These are phyloP conservation scores for Schwanniomyces sp. DNA, from an alignment of 805 yeast species.

Conservation along the genomic window DNA sequence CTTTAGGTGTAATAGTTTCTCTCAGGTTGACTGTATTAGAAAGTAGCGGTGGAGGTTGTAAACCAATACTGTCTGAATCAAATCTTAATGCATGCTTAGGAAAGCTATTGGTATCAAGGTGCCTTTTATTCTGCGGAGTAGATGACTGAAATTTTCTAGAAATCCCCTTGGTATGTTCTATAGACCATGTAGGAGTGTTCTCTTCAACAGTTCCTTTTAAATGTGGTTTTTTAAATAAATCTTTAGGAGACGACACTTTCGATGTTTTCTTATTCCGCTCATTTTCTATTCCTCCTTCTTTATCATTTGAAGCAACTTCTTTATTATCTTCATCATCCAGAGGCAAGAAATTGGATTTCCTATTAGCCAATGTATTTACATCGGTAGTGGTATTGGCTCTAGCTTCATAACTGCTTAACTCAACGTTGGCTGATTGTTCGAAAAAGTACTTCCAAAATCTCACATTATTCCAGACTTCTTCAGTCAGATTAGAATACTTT, in stretches of 20 bases:
- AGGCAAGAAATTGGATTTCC: constrained; percentile 13
- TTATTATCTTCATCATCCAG: constrained; percentile 16
- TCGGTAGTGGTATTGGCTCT: constrained; percentile 21
- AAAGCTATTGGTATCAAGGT: constrained; percentile 9
- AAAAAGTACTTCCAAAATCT: constrained; percentile 77
- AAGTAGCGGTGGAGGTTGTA: constrained; percentile 20
- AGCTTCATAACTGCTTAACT: constrained; percentile 54
- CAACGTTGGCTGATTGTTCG: constrained; percentile 71
- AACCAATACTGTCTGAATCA: constrained; percentile 24
- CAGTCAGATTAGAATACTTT: constrained; percentile 57
- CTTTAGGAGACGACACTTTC: neutral
- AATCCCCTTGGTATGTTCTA: constrained; percentile 18
- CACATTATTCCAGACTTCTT: constrained; percentile 62
- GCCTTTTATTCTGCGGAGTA: constrained; percentile 24
- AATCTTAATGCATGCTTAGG: constrained; percentile 7
- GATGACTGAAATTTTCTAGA: constrained; percentile 19
- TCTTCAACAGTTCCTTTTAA: constrained; percentile 20
- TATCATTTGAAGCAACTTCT: constrained; percentile 1
- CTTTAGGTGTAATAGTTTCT: constrained; percentile 2
- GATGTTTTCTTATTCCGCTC: neutral
- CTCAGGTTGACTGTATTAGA: constrained; percentile 4
- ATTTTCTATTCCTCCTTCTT: neutral
- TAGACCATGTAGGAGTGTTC: constrained; percentile 37
- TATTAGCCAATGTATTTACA: constrained; percentile 18
- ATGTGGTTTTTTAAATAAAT: constrained; percentile 17